A percentile compares a stretch with the other conserved stretches of the same genome.
These are phyloP conservation scores for Nothophytophthora sp. DNA, from an alignment of 352 stramenopile genomes.

Conservation along the genomic window DNA sequence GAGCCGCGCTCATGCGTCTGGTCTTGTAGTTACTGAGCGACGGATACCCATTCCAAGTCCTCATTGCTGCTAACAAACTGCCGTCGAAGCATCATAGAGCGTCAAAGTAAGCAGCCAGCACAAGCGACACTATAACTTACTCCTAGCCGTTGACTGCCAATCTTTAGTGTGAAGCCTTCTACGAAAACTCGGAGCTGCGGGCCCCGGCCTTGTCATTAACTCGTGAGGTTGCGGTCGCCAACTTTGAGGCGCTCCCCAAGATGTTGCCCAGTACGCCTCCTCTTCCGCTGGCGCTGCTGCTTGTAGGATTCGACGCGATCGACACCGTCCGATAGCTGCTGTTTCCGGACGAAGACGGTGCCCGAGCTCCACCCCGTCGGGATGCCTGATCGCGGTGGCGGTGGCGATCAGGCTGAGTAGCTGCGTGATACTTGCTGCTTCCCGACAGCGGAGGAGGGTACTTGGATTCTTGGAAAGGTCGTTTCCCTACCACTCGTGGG, in stretches of 20 bases:
- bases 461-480: conserved; percentile 17
- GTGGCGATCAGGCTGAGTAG: conserved; percentile 2
- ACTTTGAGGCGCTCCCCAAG: conserved; percentile 59
- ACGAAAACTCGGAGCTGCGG: conserved; percentile 45
- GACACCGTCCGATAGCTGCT: conserved; percentile 19
- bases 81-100: neutral
- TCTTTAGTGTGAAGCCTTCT: neutral
- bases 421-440: conserved; percentile 5
- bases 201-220: conserved; percentile 53
- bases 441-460: conserved; percentile 3
- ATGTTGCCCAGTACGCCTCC: conserved; percentile 61
- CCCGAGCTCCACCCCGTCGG: conserved; percentile 3
- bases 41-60: too few relatives aligned
- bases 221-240: conserved; percentile 66
- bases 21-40: conserved; percentile 54
- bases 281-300: conserved; percentile 15
- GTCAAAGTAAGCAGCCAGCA: neutral
- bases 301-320: conserved; percentile 10
- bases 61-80: neutral
- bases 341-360: conserved; percentile 15
- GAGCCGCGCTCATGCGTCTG: conserved; percentile 70
- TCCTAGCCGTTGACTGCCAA: neutral
- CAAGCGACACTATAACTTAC: neutral
- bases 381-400: conserved; percentile 12
- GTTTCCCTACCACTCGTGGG: conserved; percentile 18